Base-by-base conservation (phyloP, 2,329 filamentous ascomycete genomes). In the Verticillium nubilum region DNA sequence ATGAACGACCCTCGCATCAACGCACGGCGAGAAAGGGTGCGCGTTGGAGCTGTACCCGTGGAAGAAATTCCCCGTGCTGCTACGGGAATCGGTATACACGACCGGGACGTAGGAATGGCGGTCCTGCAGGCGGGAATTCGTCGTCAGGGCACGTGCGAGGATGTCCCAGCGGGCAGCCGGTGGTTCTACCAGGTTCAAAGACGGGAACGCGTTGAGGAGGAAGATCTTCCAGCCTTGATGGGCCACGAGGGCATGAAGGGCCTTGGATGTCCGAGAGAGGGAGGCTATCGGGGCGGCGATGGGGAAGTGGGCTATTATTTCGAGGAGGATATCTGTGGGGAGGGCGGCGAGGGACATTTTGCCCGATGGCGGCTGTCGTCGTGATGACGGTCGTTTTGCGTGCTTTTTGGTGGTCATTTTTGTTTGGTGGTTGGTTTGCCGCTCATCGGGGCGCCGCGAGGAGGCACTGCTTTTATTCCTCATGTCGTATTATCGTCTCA, bases 91-190 rank as follows among this genome's bases (percentile, higher is more conserved):
- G 55, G 56, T 61, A 29, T 61, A 66, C 5, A 64, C 64, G 17
- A 64, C 50, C 26, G 61, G 28, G 26, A 54, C 59, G 56, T 83
- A 75, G 17, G 73, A 71, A 23, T 80, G 75, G 57, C 74, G 76
- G 55, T 84, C 81, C 82, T 82, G 85, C 64, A 78, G 80, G 5
- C 80, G 75, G 28, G 79, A 76, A 58, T 83, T 76, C 63, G 78
- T 79, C 0, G 82, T 83, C 52, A 83, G 67, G 0, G 73, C 75
- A 27, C 78, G 71, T 6, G 80, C 80, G 27, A 79, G 68, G 13
- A 68, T 64, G 12, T 64, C 62, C 72, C 80, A 82, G 15, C 58
- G 62, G 26, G 61, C 54, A 4, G 65, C 62, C 2, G 62, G 61
- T 5, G 17, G 26, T 23, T 37, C 54, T 17, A 19, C 67, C 53